Evolutionary conservation across 805 yeast species (phyloP), one percentile per base, ranked within the genome.

Genomic region (Kluyveromyces lactis): DNA sequence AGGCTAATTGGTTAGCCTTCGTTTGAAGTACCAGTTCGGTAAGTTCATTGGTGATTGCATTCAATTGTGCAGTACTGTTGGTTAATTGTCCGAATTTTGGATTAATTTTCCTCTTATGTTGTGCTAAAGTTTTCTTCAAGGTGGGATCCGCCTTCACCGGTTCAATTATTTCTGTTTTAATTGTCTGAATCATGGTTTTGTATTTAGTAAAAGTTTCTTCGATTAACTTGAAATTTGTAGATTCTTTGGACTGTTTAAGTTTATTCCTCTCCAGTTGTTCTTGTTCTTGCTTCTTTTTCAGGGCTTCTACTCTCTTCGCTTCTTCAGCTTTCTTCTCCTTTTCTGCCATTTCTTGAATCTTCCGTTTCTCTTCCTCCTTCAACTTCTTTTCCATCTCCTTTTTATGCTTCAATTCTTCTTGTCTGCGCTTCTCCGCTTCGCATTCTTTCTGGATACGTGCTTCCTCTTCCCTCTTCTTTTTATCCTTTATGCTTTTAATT

Each of bases 81-180:
- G 96, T 86, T 44, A 92, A 67, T 63, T 92, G 97, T 10, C 98
- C 97, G 48, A 92, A 78, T 55, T 81, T 83, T 4, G 96, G 92
- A 53, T 86, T 86, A 48, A 92, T 76, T 51, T 79, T 77, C 36
- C 96, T 68, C 53, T 81, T 81, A 40, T 77, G 71, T n/a, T 71
- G 69, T 15, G 72, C 69, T 26, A 79, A 69, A n/a, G 59, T 55
- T 35, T 72, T 74, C 49, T 79, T 80, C 27, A 73, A 53, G 23
- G 66, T 72, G 19, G 73, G 71, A 48, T 79, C 68, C n/a, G 60
- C 56, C 28, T 69, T 64, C 24, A 86, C 69, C 8, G 75, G 74
- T 10, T 65, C 69, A 3, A 77, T 78, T 11, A 89, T 68, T 16
- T 74, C 68, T 1, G 46, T 46, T 53, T 87, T 85, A 44, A 86